A percentile compares a stretch with the other conserved stretches of the same genome.
Evolutionary conservation across 2,329 filamentous ascomycete genomes (phyloP).

Genomic region (Pseudovirgaria hyperparasitica): DNA sequence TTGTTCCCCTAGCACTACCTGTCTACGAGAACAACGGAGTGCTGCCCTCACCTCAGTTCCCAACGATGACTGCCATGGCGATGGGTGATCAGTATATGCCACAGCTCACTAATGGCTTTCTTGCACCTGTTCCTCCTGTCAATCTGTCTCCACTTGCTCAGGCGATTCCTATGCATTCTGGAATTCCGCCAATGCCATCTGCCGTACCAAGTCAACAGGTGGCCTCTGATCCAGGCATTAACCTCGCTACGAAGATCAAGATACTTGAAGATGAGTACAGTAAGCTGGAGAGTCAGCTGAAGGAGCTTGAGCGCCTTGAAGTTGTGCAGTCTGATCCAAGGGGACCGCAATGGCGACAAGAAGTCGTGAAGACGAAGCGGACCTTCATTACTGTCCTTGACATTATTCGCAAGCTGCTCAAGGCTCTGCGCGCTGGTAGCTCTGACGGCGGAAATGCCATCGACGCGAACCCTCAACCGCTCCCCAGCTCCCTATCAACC

Average conservation of each 20-base stretch:
- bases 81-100: no score
- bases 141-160: not conserved
- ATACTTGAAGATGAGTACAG: no score
- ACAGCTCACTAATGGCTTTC: no score
- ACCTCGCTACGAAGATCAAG: no score
- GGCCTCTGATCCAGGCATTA: no score
- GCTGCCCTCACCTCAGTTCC: slow-evolving; percentile 4
- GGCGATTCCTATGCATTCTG: not conserved
- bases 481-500: not conserved
- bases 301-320: slow-evolving; percentile 22
- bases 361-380: slow-evolving; percentile 23
- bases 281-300: slow-evolving; percentile 22
- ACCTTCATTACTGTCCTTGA: slow-evolving; percentile 23
- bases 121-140: not conserved
- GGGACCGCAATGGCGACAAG: slow-evolving; percentile 17
- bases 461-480: no score
- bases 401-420: slow-evolving; percentile 20
- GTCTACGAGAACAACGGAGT: no score
- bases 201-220: no score
- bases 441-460: no score
- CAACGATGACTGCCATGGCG: slow-evolving; percentile 1
- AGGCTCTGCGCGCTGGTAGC: slow-evolving; percentile 14
- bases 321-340: slow-evolving; percentile 20
- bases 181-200: no score
- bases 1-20: slow-evolving; percentile 20